Base-by-base conservation (phyloP, 148 eudicot genomes). In the Amaranthus cruentus region DNA sequence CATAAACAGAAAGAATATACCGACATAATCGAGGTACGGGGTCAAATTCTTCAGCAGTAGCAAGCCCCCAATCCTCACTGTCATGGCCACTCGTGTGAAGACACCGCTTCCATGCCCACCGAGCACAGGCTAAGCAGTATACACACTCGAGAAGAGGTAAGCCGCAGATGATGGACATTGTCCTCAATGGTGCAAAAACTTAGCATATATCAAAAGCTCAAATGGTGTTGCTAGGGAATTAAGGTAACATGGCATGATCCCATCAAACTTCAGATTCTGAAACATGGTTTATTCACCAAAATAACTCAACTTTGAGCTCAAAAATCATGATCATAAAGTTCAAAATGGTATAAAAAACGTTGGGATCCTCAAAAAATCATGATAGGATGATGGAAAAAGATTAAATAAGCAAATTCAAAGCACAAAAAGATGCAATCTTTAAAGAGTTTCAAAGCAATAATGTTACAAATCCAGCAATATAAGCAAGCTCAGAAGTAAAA, bases 61-160 rank as follows among this genome's bases (percentile, higher is more conserved):
- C 89, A 55, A 83, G 64, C 57, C 90, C 92, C 99, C 99, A 92
- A 18, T 86, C 83, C 70, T 92, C 94, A 62, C 99, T 92, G 66
- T 96, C 99, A 77, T 92, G 96, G 55, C 92, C 90, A 14, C 90
- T 96, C 4, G 85, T 77, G 79, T 90, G 88, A 58, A 90, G 89
- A 75, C 93, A 90, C 46, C 97, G 80, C 43, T 90, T 95, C 97
- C 99, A 95, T n/a, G 86, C 89, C 99, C 99, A 95, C 5, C 97
- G 85, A 6, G 92, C 75, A 73, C 99, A 95, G 1, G 85, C 99
- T 80, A 92, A 49, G 83, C 97, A 91, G 80, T 86, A 91, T 48
- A 91, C 97, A 73, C 99, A 95, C 82, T 92, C 99, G 18, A 95
- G 80, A 46, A 91, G 81, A 66, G 99, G 99, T 47, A 90, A 50